Evolutionary conservation across 345 rosid genomes (phyloP), one percentile per base, ranked within the genome.

Genomic region (Citrus sp.): DNA sequence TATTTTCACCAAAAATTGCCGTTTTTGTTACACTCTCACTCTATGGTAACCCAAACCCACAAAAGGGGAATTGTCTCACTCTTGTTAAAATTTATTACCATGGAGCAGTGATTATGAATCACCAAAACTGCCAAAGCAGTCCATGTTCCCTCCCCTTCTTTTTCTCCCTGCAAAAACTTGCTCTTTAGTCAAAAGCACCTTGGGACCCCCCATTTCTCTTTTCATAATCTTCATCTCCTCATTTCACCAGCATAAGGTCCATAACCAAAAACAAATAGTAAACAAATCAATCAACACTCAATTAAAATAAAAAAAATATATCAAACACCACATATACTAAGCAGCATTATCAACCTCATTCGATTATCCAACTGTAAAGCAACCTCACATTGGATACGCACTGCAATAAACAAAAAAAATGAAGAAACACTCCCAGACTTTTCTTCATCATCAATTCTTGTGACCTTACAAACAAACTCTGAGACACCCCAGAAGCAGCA

Each of bases 331-430:
- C 40, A 3, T 6, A n/a, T 34, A 37, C 58, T 58, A 70, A 87
- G 67, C 80, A 75, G 76, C 74, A 79, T 73, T 55, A 79, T 79
- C 85, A 86, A 30, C 49, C 27, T 32, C 30, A 30, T 27, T 54
- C 64, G 70, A 63, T 82, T 67, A 77, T 83, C 89, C 91, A 82
- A 82, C 90, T 86, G 90, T 81, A 86, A 88, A 88, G 87, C 88
- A 85, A 79, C 14, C 75, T 24, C 27, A 38, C 84, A 82, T 87
- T 75, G 90, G 89, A 87, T 85, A 77, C 81, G 76, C 32, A 30
- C 55, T 76, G 58, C 35, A 24, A 70, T 58, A 59, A 70, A 74
- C 67, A 56, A 71, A 73, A 77, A 27, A 28, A 70, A 25, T 2
- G 35, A 22, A 75, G 51, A 16, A 1, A n/a, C 46, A 56, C n/a